Evolutionary conservation across 2,329 filamentous ascomycete genomes (phyloP).

Genomic region (Mycosphaerella sp.): DNA sequence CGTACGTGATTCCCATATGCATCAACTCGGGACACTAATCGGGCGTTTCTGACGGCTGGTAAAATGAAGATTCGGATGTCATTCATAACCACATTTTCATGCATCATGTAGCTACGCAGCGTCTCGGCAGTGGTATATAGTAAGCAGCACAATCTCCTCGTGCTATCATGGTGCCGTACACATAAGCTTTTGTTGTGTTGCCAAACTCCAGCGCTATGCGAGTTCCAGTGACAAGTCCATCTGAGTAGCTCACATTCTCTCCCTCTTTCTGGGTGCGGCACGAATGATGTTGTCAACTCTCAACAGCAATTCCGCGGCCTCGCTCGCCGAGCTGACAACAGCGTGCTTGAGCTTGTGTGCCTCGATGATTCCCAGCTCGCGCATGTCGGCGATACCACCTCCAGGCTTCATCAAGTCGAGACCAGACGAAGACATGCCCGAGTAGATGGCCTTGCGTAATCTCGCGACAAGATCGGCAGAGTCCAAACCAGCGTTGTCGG

Average conservation of each 20-base stretch:
- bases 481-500: conserved; percentile 94
- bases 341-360: conserved; percentile 98
- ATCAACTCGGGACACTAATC: too few species aligned
- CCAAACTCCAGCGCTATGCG: conserved; percentile 10
- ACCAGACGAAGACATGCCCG: conserved; percentile 86
- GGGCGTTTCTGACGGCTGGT: not conserved
- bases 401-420: conserved; percentile 84
- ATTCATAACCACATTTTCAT: not conserved
- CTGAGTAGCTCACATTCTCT: conserved; percentile 56
- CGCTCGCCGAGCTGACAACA: conserved; percentile 93
- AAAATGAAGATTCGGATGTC: not conserved
- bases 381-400: conserved; percentile 91
- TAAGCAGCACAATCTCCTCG: not conserved
- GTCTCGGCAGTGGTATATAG: not conserved
- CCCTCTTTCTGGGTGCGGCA: conserved; percentile 75
- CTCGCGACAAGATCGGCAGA: conserved; percentile 89
- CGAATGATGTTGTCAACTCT: conserved; percentile 98
- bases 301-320: conserved; percentile 90
- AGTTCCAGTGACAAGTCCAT: not conserved
- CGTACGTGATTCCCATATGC: too few species aligned
- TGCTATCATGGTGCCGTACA: not conserved
- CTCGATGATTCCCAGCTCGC: conserved; percentile 89
- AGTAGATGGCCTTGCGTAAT: conserved; percentile 88
- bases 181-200: not conserved
- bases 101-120: not conserved